Evolutionary conservation across 75 land plant species (phyloP), one percentile per base, ranked within the genome.

Genomic region (Picea glauca): DNA sequence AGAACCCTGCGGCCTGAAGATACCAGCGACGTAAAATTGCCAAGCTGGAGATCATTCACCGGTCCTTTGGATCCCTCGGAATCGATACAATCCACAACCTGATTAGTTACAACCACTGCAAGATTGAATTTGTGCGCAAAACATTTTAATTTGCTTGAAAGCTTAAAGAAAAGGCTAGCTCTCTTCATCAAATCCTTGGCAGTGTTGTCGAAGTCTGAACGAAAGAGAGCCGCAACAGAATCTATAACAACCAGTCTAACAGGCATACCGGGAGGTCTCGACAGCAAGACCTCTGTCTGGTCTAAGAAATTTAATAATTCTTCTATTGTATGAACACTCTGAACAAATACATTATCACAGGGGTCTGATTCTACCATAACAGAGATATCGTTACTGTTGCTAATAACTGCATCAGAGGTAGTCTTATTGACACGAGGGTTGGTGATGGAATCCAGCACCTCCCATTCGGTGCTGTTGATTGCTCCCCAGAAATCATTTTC

Each of bases 31-130:
- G 26, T 78, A 77, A 77, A 80, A 81, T 93, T 87, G 70, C 91
- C 93, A 38, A 85, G 26, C 66, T 81, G 80, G 21, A 85, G 15
- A 21, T 72, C 86, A 70, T 74, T 64, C 46, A 78, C 60, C 9
- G 66, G 77, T 58, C 58, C 58, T 70, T n/a, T 70, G 38, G 58
- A 30, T 17, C 87, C 58, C 58, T 76, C 59, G 20, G 63, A 3
- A 30, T 84, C 60, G 59, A 88, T 63, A 17, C 84, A 78, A 83
- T 93, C 93, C 38, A 76, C 83, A 60, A 93, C 94, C 81, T 95
- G 98, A 56, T 95, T 95, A 12, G 98, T 93, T 32, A 95, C 90
- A 78, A 95, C 83, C 43, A 93, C 93, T 17, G 93, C 98, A 60
- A 89, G 17, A 43, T 80, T 76, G 79, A 82, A 92, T 78, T 84